These are phyloP conservation scores for Pholiota adiposa DNA, from an alignment of 1,284 basidiomycete genomes.

Conservation along the genomic window DNA sequence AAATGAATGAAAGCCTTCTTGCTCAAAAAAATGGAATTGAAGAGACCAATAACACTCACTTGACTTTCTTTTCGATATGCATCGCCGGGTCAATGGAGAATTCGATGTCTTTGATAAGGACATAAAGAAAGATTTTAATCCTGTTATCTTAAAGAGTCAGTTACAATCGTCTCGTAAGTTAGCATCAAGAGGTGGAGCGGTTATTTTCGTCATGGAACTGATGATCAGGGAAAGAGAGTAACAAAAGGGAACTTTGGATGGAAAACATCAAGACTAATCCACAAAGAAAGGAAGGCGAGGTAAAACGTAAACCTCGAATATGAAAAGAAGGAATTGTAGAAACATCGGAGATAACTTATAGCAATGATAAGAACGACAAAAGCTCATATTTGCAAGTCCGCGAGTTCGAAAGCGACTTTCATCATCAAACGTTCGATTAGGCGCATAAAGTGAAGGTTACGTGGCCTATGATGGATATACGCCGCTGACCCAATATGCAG, in stretches of 20 bases:
- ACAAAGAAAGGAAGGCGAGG: constrained; percentile 2
- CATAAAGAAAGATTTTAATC: constrained; percentile 65
- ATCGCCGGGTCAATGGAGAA: constrained; percentile 54
- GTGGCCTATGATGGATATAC: background rate
- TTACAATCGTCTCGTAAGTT: constrained; percentile 2
- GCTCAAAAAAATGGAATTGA: constrained; percentile 1
- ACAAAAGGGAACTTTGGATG: constrained; percentile 24
- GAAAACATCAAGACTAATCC: constrained; percentile 26
- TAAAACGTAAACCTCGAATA: background rate
- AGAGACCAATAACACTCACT: constrained; percentile 47
- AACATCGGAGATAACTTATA: constrained; percentile 17
- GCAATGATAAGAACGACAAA: constrained; percentile 14
- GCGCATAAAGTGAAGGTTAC: background rate
- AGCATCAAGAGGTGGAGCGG: constrained; percentile 1
- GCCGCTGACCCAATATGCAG: background rate
- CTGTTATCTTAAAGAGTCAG: constrained; percentile 35
- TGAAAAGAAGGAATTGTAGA: constrained; percentile 11
- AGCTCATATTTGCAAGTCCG: constrained; percentile 13
- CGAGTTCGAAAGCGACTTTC: constrained; percentile 5
- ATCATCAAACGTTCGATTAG: constrained; percentile 1
- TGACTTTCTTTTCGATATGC: constrained; percentile 66
- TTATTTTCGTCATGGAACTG: background rate
- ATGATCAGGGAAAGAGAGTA: constrained; percentile 9
- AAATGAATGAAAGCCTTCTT: constrained; percentile 5
- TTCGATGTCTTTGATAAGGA: constrained; percentile 59